These are phyloP conservation scores for Mesembryanthemum crystallinum DNA, from an alignment of 148 eudicot genomes.

Conservation along the genomic window DNA sequence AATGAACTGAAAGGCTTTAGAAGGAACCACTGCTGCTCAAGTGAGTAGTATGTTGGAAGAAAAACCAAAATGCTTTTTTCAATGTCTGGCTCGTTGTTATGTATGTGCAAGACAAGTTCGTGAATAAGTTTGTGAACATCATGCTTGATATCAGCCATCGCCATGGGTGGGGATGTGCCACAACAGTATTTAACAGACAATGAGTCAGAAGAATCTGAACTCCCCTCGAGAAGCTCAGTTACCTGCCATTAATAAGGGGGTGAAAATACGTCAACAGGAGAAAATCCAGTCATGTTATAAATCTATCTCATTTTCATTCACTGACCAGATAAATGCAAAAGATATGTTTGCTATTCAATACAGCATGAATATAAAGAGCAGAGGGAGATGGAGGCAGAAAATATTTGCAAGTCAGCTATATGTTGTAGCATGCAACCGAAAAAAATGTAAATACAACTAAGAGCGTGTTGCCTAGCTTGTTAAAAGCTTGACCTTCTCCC, in stretches of 20 bases:
- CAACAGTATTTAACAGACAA: conserved; percentile 61
- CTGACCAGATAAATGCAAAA: background rate
- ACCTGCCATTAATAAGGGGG: conserved; percentile 40
- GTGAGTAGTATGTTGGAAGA: conserved; percentile 80
- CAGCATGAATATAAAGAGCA: background rate
- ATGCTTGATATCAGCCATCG: conserved; percentile 55
- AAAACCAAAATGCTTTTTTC: conserved; percentile 87
- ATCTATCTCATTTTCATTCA: background rate
- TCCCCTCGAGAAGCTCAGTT: conserved; percentile 57
- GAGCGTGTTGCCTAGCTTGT: no score
- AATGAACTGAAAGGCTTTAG: conserved; percentile 51
- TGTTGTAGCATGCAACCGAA: no score
- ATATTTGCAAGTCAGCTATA: no score
- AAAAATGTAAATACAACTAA: no score
- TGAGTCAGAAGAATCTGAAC: conserved; percentile 33
- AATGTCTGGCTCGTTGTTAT: conserved; percentile 77
- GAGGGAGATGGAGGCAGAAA: no score
- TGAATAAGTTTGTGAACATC: conserved; percentile 71
- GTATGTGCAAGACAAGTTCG: conserved; percentile 66
- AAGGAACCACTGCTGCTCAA: conserved; percentile 83
- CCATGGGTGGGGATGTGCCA: conserved; percentile 52
- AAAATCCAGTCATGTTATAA: background rate
- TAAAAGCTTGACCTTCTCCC: no score
- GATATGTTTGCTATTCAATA: conserved; percentile 2
- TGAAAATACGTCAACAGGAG: conserved; percentile 8